Base-by-base conservation (phyloP, 257 asterid species). In the Solanum medicagineum region DNA sequence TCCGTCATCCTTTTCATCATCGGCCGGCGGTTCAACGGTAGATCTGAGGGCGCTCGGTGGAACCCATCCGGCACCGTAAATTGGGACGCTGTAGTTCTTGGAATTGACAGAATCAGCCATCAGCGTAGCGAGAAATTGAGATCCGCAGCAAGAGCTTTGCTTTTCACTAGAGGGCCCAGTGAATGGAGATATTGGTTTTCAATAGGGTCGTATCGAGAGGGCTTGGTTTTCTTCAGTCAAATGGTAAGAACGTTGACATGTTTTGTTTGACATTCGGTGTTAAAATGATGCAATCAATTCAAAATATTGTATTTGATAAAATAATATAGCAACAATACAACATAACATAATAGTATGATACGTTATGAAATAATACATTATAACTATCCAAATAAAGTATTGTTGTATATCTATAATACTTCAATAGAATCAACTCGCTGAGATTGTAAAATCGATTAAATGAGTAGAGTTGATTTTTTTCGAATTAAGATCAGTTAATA, bases 41-140 rank as follows among this genome's bases (percentile, higher is more conserved):
- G 89, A 87, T 85, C 85, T 47, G 62, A 87, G 4, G 69, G 90
- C 92, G 66, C 74, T 47, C 8, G 87, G 86, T 3, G 99, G 98
- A 40, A 93, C 91, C 99, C 99, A 96, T 1, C 89, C 98, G 20
- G 97, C 98, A 32, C 98, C 98, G 85, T 95, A 96, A 36, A 96
- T 90, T 6, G 99, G 99, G 44, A 95, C 93, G 14, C 98, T 97
- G 74, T 96, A 96, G 85, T 92, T 94, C 86, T 89, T 89, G 88
- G 85, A 90, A 87, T 86, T 90, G 20, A 75, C 68, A 22, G 56
- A 90, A 42, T 87, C 91, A 55, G 69, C 26, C 77, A 80, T 32
- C 47, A 53, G 47, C 15, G 60, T 24, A 75, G 47, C 29, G n/a
- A 14, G 71, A n/a, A 26, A 77, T 77, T 16, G 45, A 16, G 74